Percentiles rank a stretch among this genome's conserved stretches.
These are phyloP conservation scores for Ceratocystis colombiana DNA, from an alignment of 2,329 filamentous ascomycete species.

Conservation along the genomic window DNA sequence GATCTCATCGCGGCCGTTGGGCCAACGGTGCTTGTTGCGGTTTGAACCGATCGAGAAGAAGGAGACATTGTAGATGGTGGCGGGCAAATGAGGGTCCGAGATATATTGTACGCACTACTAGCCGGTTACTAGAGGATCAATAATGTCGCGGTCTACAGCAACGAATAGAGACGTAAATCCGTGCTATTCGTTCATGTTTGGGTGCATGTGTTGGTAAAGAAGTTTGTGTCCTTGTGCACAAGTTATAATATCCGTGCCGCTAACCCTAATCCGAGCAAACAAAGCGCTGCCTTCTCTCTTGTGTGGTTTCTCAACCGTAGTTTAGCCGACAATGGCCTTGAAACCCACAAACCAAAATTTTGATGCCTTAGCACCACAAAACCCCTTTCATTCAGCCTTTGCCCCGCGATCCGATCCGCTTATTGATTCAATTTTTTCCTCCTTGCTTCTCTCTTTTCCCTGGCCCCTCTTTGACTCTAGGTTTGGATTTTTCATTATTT, in stretches of 20 bases:
- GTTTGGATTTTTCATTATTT: slow-evolving; percentile 10
- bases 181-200: neutral
- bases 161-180: neutral
- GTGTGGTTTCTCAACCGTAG: neutral
- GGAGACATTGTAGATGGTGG: slow-evolving; percentile 22
- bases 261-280: slow-evolving; percentile 8
- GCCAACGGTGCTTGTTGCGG: slow-evolving; percentile 48
- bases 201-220: neutral
- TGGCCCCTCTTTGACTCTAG: slow-evolving; percentile 24
- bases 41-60: slow-evolving; percentile 34
- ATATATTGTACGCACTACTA: neutral
- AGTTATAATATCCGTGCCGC: neutral
- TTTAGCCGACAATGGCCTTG: slow-evolving; percentile 2
- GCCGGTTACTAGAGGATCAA: neutral
- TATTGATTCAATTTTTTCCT: slow-evolving; percentile 25
- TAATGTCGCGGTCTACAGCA: neutral
- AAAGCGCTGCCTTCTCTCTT: neutral
- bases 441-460: slow-evolving; percentile 21
- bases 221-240: neutral
- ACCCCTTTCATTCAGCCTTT: neutral
- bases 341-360: slow-evolving; percentile 14
- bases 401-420: slow-evolving; percentile 2
- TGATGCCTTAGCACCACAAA: neutral
- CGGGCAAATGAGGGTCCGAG: neutral
- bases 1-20: slow-evolving; percentile 53